phyloP scores from a whole-genome alignment of 2,329 filamentous ascomycete genomes.

The Bipolaris sorokiniana region DNA sequence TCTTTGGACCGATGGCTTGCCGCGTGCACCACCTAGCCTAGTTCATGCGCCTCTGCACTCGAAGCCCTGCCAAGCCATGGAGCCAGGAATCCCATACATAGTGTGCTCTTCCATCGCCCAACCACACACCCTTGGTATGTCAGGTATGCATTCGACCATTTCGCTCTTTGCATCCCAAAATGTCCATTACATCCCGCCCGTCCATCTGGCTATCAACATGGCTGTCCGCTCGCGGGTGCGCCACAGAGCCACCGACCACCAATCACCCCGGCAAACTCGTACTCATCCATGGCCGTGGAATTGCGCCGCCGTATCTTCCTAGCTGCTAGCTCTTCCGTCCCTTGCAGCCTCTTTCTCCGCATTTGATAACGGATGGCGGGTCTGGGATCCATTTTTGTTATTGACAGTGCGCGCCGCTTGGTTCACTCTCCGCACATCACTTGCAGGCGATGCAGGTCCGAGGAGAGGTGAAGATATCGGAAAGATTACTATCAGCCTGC shows the following conservation, averaged over 20 bases:
- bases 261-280: neutral
- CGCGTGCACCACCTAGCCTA: neutral
- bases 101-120: neutral
- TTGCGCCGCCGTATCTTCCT: neutral
- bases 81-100: neutral
- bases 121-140: no score
- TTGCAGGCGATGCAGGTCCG: neutral
- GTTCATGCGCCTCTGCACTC: neutral
- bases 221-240: neutral
- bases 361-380: slow-evolving; percentile 1
- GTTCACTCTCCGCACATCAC: neutral
- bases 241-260: neutral
- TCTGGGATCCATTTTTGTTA: neutral
- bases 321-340: neutral
- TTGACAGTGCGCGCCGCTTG: neutral
- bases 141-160: neutral
- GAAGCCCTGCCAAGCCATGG: neutral
- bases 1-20: neutral
- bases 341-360: slow-evolving; percentile 5
- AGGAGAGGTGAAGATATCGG: neutral
- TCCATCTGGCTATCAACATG: neutral
- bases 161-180: slow-evolving; percentile 19
- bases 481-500: neutral
- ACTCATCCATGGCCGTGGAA: neutral
- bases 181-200: slow-evolving; percentile 13